These are phyloP conservation scores for Moricandia moricandioides DNA, from an alignment of 345 rosid species.

Conservation along the genomic window DNA sequence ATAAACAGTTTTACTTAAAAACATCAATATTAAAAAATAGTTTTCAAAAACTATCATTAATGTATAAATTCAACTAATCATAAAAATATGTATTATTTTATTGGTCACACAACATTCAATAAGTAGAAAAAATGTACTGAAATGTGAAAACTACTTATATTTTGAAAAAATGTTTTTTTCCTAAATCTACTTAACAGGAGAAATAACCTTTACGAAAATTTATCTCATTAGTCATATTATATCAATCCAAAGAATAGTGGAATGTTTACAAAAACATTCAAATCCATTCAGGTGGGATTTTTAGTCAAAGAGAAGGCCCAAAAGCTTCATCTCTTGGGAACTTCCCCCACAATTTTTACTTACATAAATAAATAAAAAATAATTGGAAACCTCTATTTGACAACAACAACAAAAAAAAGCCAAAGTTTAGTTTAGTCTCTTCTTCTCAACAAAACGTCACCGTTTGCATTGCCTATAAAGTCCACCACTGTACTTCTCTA, in stretches of 20 bases:
- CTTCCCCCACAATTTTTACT: neutral
- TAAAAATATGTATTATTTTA: too few relatives aligned
- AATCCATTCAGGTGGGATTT: slow-evolving; percentile 22
- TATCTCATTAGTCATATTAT: too few relatives aligned
- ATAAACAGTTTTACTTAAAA: too few relatives aligned
- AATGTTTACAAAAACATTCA: neutral
- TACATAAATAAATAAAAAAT: neutral
- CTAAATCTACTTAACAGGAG: too few relatives aligned
- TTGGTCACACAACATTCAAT: too few relatives aligned
- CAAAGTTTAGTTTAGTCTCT: neutral
- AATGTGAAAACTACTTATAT: too few relatives aligned
- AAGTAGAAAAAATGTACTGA: too few relatives aligned
- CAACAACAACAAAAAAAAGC: neutral
- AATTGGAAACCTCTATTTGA: neutral
- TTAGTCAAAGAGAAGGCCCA: neutral
- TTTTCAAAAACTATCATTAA: too few relatives aligned
- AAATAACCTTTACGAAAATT: too few relatives aligned
- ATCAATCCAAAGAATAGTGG: neutral
- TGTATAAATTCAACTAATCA: too few relatives aligned
- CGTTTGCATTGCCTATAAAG: neutral
- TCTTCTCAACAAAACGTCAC: neutral
- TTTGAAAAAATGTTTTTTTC: too few relatives aligned
- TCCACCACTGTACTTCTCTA: neutral
- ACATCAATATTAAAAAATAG: too few relatives aligned
- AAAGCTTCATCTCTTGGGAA: slow-evolving; percentile 6